Base-by-base conservation (phyloP, 2,329 filamentous ascomycete genomes). In the Hansfordia pulvinata region DNA sequence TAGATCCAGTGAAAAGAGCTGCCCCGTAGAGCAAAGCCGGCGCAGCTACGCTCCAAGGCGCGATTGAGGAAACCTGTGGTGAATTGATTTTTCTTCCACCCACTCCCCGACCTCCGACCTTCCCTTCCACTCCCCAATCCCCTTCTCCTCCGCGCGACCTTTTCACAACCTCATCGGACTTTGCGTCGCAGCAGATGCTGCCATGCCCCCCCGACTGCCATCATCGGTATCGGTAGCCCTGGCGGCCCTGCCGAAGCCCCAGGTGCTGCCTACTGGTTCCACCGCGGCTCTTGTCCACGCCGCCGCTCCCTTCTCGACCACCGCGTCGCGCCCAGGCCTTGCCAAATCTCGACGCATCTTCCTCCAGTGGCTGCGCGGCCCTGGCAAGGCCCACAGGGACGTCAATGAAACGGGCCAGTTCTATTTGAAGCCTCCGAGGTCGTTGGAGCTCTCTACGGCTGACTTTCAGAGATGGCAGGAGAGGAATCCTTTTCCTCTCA, bases 401-500 rank as follows among this genome's bases (percentile, higher is more conserved):
- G 12, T 13, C 9, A 14, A 14, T 9, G 19, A 21, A 21, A n/a
- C n/a, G n/a, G n/a, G n/a, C n/a, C n/a, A n/a, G n/a, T n/a, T n/a
- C n/a, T n/a, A n/a, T n/a, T n/a, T n/a, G n/a, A n/a, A n/a, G n/a
- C n/a, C n/a, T n/a, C n/a, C n/a, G 19, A 12, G 10, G 23, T 17
- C 14, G 14, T 8, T 14, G 23, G 23, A 7, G 14, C 23, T 7
- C 23, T 14, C 8, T 24, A 24, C 14, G 6, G 8, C 23, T 10
- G 14, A 5, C 4, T 4, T n/a, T 7, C 4, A 6, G 6, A 7
- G 6, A 24, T 4, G 14, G 17, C 8, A 28, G 8, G 22, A 16
- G 33, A 16, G 9, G 9, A 7, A 17, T 4, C 83, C 82, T 0
- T 93, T 90, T 37, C 84, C 84, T 1, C 47, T 70, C 26, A 93